These are phyloP conservation scores for Fulvia fulva DNA, from an alignment of 2,329 filamentous ascomycete species.

Conservation along the genomic window DNA sequence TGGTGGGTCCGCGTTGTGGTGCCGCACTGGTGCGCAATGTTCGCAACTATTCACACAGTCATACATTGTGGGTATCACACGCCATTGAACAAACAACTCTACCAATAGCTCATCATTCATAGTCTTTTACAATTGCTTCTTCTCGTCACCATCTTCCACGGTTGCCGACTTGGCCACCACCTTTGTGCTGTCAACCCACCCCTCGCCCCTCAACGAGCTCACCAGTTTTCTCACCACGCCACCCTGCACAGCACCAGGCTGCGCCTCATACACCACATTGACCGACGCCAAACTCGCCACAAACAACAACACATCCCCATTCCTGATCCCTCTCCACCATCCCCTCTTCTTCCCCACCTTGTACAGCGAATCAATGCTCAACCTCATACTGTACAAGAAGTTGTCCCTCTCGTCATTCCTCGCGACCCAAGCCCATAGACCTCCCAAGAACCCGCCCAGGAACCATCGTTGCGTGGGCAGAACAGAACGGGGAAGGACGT, in stretches of 20 bases:
- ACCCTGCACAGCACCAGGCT: conserved; percentile 65
- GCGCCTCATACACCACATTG: conserved; percentile 71
- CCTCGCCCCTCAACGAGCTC: conserved; percentile 70
- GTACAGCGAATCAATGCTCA: conserved; percentile 81
- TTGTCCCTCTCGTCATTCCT: conserved; percentile 59
- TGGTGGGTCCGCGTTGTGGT: no score
- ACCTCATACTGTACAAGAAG: conserved; percentile 73
- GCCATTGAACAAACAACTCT: not conserved
- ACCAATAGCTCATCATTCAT: no score
- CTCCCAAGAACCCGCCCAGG: conserved; percentile 78
- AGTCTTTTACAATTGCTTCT: conserved; percentile 19
- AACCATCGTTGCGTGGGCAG: conserved; percentile 85
- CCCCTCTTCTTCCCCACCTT: conserved; percentile 89
- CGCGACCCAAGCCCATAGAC: conserved; percentile 79
- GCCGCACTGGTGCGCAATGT: no score
- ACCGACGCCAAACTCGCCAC: conserved; percentile 73
- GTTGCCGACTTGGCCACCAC: conserved; percentile 7
- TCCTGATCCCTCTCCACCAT: conserved; percentile 78
- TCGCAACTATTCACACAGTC: not conserved
- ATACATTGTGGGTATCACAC: not conserved
- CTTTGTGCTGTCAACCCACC: conserved; percentile 61
- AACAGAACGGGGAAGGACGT: conserved; percentile 67
- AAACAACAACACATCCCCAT: conserved; percentile 82
- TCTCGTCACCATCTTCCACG: conserved; percentile 16
- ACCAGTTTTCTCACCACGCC: conserved; percentile 66